phyloP scores from a whole-genome alignment of 1,284 basidiomycete species.

The Moesziomyces sp. region DNA sequence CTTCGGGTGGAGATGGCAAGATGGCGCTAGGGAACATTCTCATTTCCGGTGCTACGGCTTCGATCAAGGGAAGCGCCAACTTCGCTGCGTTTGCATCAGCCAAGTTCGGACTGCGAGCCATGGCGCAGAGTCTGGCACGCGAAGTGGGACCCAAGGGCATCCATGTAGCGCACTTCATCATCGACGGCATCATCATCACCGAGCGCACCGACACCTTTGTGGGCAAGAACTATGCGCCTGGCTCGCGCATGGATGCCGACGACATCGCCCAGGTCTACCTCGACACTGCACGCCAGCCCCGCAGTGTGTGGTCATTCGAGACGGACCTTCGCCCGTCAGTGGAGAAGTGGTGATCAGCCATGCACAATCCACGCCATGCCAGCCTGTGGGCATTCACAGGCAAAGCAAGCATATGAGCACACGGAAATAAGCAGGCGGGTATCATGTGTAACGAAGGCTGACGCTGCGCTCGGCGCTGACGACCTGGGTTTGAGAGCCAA shows the following conservation, averaged over 20 bases:
- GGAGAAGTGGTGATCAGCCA: conserved; percentile 29
- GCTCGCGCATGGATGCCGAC: conserved; percentile 46
- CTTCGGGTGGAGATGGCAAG: conserved; percentile 4
- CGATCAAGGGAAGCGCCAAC: conserved; percentile 43
- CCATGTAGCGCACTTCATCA: conserved; percentile 51
- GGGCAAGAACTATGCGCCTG: conserved; percentile 28
- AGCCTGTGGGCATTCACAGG: too few species aligned
- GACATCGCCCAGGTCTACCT: conserved; percentile 53
- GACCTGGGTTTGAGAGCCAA: too few species aligned
- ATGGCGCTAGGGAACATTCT: conserved; percentile 31
- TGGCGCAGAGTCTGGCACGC: conserved; percentile 43
- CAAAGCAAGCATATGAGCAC: too few species aligned
- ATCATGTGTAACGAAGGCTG: too few species aligned
- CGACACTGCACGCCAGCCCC: conserved; percentile 34
- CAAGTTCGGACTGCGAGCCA: conserved; percentile 47
- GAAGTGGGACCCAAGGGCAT: conserved; percentile 50
- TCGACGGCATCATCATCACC: conserved; percentile 47
- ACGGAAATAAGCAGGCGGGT: too few species aligned
- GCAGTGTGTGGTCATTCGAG: conserved; percentile 49
- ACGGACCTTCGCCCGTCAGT: conserved; percentile 41
- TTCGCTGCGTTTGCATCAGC: conserved; percentile 43
- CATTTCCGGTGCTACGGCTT: conserved; percentile 49
- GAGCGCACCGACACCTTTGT: conserved; percentile 31
- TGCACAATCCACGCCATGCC: too few species aligned
- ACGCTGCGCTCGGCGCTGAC: too few species aligned